phyloP scores from a whole-genome alignment of 208 protist species.

The Herpetomonas tarakana region DNA sequence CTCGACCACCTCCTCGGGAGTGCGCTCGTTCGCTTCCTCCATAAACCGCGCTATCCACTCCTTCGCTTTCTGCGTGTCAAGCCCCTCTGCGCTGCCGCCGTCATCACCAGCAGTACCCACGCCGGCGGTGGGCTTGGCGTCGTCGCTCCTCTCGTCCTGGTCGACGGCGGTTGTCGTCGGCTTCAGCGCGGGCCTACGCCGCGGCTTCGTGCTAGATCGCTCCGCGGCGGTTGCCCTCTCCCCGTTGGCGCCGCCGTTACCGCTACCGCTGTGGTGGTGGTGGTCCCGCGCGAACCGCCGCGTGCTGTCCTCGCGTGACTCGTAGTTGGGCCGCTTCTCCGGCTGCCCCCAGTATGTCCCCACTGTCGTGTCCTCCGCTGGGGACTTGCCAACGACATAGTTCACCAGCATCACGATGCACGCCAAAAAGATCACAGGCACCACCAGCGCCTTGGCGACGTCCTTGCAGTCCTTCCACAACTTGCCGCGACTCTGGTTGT shows the following conservation, averaged over 20 bases:
- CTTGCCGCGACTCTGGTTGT: constrained; percentile 18
- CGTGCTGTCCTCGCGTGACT: not conserved
- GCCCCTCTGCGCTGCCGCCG: not conserved
- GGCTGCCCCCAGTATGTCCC: not conserved
- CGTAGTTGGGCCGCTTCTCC: not conserved
- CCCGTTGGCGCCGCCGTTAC: too few species aligned
- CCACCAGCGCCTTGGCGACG: constrained; percentile 23
- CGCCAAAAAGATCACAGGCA: constrained; percentile 27
- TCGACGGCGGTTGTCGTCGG: not conserved
- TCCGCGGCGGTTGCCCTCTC: too few species aligned
- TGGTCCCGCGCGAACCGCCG: too few species aligned
- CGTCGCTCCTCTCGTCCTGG: constrained; percentile 7
- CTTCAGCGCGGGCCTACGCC: not conserved
- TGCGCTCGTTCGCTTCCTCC: not conserved
- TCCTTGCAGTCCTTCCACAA: constrained; percentile 3
- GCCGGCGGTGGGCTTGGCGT: not conserved
- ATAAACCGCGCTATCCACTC: too few species aligned
- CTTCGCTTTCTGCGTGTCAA: constrained; percentile 6
- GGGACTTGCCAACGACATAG: constrained; percentile 7
- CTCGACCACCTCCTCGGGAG: not conserved
- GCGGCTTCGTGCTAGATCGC: too few species aligned
- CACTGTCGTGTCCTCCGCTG: not conserved
- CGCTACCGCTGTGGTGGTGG: too few species aligned
- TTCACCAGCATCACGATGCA: constrained; percentile 21
- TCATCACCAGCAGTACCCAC: constrained; percentile 6